These are phyloP conservation scores for Filosporella fistucella DNA, from an alignment of 495 filamentous ascomycete species.

Conservation along the genomic window DNA sequence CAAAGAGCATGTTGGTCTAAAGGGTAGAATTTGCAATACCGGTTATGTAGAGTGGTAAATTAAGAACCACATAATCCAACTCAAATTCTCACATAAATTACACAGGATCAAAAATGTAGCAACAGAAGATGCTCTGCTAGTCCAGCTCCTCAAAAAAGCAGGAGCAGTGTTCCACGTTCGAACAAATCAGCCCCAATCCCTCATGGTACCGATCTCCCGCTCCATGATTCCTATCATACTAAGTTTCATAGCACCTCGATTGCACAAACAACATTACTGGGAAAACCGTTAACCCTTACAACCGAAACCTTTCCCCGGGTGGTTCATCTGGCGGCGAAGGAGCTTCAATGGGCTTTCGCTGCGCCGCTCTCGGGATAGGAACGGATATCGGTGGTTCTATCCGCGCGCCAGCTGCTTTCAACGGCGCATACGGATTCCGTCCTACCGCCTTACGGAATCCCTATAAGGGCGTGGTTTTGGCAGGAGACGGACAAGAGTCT, in stretches of 20 bases:
- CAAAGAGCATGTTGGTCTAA: slow-evolving; percentile 59
- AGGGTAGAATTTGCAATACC: slow-evolving; percentile 43
- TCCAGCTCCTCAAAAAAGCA: slow-evolving; percentile 31
- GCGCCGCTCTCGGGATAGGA: slow-evolving; percentile 36
- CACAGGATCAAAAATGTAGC: slow-evolving; percentile 41
- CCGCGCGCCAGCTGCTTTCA: slow-evolving; percentile 50
- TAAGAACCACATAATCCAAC: slow-evolving; percentile 52
- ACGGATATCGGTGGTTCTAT: slow-evolving; percentile 71
- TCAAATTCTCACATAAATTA: slow-evolving; percentile 49
- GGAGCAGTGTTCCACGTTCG: slow-evolving; percentile 58
- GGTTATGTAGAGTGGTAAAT: slow-evolving; percentile 42
- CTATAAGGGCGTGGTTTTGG: slow-evolving; percentile 17
- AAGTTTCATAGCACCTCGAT: slow-evolving; percentile 26
- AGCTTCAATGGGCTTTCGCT: slow-evolving; percentile 36
- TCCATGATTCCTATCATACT: not conserved
- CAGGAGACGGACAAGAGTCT: not conserved
- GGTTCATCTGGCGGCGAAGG: slow-evolving; percentile 56
- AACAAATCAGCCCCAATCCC: slow-evolving; percentile 51
- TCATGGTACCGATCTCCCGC: slow-evolving; percentile 34
- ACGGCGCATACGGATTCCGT: slow-evolving; percentile 52
- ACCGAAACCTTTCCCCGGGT: slow-evolving; percentile 51
- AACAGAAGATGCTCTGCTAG: slow-evolving; percentile 38
- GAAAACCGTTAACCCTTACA: slow-evolving; percentile 56
- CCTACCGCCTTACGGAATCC: slow-evolving; percentile 53
- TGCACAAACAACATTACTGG: slow-evolving; percentile 63